phyloP scores from a whole-genome alignment of 768 basidiomycete species.

The Favolaschia claudopus region DNA sequence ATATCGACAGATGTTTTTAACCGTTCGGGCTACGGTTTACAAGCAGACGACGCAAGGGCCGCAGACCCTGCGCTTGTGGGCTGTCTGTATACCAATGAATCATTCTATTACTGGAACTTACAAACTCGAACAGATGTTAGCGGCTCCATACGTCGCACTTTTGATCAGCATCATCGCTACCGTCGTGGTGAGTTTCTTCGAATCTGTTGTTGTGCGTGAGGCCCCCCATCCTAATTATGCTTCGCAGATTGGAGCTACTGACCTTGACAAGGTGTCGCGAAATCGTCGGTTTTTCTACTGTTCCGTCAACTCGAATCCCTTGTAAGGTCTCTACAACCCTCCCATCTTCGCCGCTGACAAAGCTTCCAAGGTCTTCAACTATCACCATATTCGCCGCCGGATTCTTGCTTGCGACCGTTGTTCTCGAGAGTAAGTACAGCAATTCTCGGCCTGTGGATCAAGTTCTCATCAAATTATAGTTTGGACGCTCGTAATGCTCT shows the following conservation, averaged over 20 bases:
- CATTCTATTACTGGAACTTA: neutral
- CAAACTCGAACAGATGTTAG: conserved; percentile 43
- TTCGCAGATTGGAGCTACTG: conserved; percentile 45
- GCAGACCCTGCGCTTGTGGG: conserved; percentile 44
- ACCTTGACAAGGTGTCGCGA: conserved; percentile 49
- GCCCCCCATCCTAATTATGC: neutral
- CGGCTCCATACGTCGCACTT: conserved; percentile 50
- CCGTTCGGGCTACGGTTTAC: conserved; percentile 45
- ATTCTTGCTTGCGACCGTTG: conserved; percentile 46
- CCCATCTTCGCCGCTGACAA: neutral
- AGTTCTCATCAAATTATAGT: conserved; percentile 32
- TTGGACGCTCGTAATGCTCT: conserved; percentile 50
- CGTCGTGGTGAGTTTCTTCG: conserved; percentile 42
- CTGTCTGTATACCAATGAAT: conserved; percentile 36
- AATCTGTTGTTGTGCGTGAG: neutral
- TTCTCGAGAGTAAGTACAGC: conserved; percentile 44
- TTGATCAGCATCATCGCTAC: conserved; percentile 47
- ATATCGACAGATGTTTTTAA: conserved; percentile 51
- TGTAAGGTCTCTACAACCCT: conserved; percentile 39
- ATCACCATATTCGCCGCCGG: conserved; percentile 49
- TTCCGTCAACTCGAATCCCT: conserved; percentile 44
- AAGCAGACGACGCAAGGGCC: conserved; percentile 42
- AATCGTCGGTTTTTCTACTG: conserved; percentile 61
- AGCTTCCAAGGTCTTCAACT: conserved; percentile 45
- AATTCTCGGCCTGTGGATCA: neutral